phyloP scores from a whole-genome alignment of 225 moss, liverwort and hornwort species.

The Asterella californica region DNA sequence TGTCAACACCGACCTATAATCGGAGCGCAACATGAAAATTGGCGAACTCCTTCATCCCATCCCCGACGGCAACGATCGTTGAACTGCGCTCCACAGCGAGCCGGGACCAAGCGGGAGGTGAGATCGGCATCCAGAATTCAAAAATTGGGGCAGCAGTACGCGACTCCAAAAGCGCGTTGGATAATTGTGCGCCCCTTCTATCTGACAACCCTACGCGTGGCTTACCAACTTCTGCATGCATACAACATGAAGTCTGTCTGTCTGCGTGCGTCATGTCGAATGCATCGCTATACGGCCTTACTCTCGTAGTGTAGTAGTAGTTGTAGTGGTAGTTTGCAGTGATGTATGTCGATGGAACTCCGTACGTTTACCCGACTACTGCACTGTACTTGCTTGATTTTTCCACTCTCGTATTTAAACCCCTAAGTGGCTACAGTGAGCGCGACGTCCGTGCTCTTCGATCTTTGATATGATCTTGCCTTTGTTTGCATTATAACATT shows the following conservation, averaged over 20 bases:
- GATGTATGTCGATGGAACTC: not conserved
- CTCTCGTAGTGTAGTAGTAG: not conserved
- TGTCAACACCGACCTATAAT: not conserved
- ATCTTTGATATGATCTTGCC: not conserved
- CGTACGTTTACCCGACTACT: not conserved
- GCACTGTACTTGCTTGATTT: no score
- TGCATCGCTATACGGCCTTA: conserved; percentile 1
- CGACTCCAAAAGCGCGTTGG: not conserved
- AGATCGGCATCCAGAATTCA: conserved; percentile 3
- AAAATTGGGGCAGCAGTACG: not conserved
- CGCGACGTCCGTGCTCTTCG: no score
- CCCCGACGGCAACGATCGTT: not conserved
- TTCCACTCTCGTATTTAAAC: no score
- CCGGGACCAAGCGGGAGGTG: not conserved
- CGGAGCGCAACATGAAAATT: not conserved
- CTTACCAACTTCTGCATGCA: not conserved
- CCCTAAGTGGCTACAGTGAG: no score
- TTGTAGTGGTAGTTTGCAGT: not conserved
- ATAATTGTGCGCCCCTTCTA: not conserved
- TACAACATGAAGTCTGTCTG: not conserved
- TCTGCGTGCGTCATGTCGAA: not conserved
- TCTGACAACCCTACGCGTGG: not conserved
- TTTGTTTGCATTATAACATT: no score
- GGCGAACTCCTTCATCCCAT: conserved; percentile 16
- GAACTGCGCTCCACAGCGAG: not conserved